Conservation (phyloP, 1,284 basidiomycete species). For the Grifola frondosa region DNA sequence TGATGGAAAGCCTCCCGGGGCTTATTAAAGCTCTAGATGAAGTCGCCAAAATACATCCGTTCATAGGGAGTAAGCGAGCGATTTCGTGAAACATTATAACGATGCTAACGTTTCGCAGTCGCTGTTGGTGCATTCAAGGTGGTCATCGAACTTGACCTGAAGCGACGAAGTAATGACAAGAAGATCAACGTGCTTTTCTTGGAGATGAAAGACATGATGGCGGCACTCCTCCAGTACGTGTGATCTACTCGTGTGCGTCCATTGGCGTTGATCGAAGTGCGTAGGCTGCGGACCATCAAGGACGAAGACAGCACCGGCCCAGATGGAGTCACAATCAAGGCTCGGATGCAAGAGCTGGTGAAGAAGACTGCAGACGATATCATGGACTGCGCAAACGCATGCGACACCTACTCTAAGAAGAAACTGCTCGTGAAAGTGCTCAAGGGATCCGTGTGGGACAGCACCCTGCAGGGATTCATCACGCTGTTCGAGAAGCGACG, state of each 20-base stretch:
- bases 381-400: constrained; percentile 31
- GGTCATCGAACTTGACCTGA: constrained; percentile 40
- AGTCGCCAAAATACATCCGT: constrained; percentile 29
- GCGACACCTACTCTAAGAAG: constrained; percentile 34
- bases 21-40: constrained; percentile 28
- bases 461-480: constrained; percentile 33
- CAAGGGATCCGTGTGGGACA: constrained; percentile 38
- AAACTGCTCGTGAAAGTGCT: constrained; percentile 36
- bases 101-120: constrained; percentile 26
- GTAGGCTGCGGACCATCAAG: constrained; percentile 12
- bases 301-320: constrained; percentile 20
- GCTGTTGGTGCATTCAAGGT: constrained; percentile 45
- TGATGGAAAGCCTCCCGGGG: constrained; percentile 26
- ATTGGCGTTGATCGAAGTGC: neutral
- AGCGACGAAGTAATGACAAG: constrained; percentile 42
- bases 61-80: constrained; percentile 25
- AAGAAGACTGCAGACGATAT: constrained; percentile 29
- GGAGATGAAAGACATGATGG: constrained; percentile 47
- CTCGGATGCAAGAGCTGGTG: constrained; percentile 20
- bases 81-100: neutral
- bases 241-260: neutral
- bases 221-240: constrained; percentile 40
- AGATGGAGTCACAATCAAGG: constrained; percentile 23
- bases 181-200: constrained; percentile 41
- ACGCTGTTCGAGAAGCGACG: constrained; percentile 34